Base-by-base conservation (phyloP, 345 rosid genomes). In the Eucalyptus curtisii region DNA sequence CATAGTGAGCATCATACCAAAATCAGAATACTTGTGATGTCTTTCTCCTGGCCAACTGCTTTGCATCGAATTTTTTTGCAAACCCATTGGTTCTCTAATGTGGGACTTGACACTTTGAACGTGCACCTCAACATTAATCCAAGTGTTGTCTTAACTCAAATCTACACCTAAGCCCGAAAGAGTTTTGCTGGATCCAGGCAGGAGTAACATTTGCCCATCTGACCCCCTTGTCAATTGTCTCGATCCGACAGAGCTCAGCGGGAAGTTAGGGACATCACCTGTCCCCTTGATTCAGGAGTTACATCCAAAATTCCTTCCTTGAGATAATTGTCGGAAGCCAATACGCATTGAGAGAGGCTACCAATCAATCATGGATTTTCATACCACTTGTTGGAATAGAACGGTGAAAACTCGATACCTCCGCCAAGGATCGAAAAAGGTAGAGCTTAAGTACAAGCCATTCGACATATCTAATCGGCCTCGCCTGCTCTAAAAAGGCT, bases 171-270 rank as follows among this genome's bases (percentile, higher is more conserved):
- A 6, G 80, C 7, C 5, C 1, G 4, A 0, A 31, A 68, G 22
- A 33, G 22, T 16, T 68, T 33, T 68, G 42, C 13, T 17, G 24
- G 6, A 68, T 16, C 4, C 31, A 3, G 12, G 42, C 22, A 0
- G 22, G 24, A 68, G 20, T 16, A 33, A 33, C 42, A 16, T 9
- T 15, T 16, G 7, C 24, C 80, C 44, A 15, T 33, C 7, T 1
- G 24, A 8, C 2, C 3, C 79, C 79, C 79, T 31, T 40, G 22
- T 68, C 22, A 8, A 33, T 33, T 8, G 42, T 22, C 80, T 31
- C 0, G 7, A 20, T 68, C 7, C 0, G 8, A 33, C 44, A 5
- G 0, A 14, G 0, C 76, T 13, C 0, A 14, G 3, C 20, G 0
- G 3, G 20, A 64, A 64, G 76, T 14, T n/a, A 64, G 33, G 42